Base-by-base conservation (phyloP, 805 yeast genomes). In the Hanseniaspora singularis region DNA sequence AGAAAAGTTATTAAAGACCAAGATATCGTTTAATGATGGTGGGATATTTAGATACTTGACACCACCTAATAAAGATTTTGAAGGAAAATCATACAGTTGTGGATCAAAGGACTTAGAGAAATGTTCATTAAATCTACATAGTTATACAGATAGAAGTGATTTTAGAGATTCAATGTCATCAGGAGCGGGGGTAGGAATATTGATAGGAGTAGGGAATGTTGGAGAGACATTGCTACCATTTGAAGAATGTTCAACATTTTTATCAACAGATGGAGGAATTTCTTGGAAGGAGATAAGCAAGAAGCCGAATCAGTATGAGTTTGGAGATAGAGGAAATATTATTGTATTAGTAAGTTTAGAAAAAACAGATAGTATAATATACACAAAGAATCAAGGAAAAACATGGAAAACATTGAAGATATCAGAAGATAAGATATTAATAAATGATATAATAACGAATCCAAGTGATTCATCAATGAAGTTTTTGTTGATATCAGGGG, bases 141-240 rank as follows among this genome's bases (percentile, higher is more conserved):
- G 97, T 0, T 88, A 73, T 61, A 88, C 96, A 1, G 96, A 89
- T 60, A 71, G 96, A 52, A 64, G 65, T 2, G 96, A 88, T 60
- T 71, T 73, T 47, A 73, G 95, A 55, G 96, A 89, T 57, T 80
- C 94, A 0, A 84, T 68, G 54, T 81, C 94, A 0, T 87, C 97
- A 0, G 77, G 84, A 0, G 80, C 95, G 9, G 97, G 97, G 0
- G 70, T 81, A 16, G 98, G 98, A 1, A 64, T 87, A 64, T 64
- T 89, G 72, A 68, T 92, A 53, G 96, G 82, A n/a, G 76, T 82
- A n/a, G 98, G 98, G 26, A 87, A 82, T 58, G 95, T 86, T 42
- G 97, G 96, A 6, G 73, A 70, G 24, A 51, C 54, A 8, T 64
- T 89, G 45, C 65, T 63, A 4, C 63, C 73, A 8, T 52, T 60